Percentiles rank a stretch among this genome's conserved stretches.
Evolutionary conservation across 225 moss, liverwort and hornwort genomes (phyloP).

Genomic region (Antitrichia curtipendula): DNA sequence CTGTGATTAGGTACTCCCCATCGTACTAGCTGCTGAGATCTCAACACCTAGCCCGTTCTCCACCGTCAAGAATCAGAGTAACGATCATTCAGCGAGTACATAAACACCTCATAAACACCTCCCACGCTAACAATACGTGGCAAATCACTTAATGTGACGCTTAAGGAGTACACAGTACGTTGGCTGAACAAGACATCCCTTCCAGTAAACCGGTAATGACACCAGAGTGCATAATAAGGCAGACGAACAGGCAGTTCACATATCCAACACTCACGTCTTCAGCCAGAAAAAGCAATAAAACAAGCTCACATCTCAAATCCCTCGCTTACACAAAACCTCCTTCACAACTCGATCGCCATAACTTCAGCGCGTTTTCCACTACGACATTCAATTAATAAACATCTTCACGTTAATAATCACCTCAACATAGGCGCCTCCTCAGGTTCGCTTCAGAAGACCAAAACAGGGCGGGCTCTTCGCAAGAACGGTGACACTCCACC

Average conservation of each 20-base stretch:
- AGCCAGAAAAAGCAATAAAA: background rate
- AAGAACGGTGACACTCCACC: background rate
- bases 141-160: background rate
- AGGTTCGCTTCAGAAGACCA: background rate
- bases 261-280: background rate
- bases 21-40: background rate
- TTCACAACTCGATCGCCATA: background rate
- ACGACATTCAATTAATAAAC: background rate
- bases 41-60: background rate
- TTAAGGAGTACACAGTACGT: background rate
- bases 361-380: background rate
- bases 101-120: background rate
- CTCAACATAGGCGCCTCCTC: background rate
- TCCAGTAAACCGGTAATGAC: background rate
- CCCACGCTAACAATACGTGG: background rate
- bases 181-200: background rate
- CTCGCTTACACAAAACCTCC: background rate
- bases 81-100: background rate
- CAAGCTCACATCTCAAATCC: background rate
- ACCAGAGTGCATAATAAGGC: background rate
- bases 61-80: background rate
- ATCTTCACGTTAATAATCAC: background rate
- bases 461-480: background rate
- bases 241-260: background rate
- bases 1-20: background rate